Evolutionary conservation across 805 yeast genomes (phyloP), one percentile per base, ranked within the genome.

Genomic region (Saturnispora hagleri): DNA sequence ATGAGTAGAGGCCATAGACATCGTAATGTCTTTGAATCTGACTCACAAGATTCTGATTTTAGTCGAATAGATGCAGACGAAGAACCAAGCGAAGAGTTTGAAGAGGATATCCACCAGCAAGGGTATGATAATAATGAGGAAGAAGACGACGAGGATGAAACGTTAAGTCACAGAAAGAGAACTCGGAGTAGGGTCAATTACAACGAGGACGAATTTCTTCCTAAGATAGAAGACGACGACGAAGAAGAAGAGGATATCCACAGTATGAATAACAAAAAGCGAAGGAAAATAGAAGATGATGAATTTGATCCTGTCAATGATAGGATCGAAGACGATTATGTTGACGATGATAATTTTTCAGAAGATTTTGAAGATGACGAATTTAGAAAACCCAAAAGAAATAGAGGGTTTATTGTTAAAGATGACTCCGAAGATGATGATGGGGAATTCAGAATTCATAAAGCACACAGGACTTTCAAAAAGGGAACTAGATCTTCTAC

Each of bases 101-200:
- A 60, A 46, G 57, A 55, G 24, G 64, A 60, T 43, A 31, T 54
- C 20, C 56, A 51, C 26, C 50, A 42, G 18, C 44, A 52, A n/a
- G 40, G 28, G 12, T 28, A 47, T 17, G 7, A 15, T 13, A 35
- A 45, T 15, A 38, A 50, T 13, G 48, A 46, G 7, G 55, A 51
- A 12, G 57, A 52, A 6, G 56, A 54, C 8, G 64, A 59, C 4
- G 60, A 60, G 15, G 63, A 58, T 33, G 51, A 35, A 8, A 43
- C 50, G 41, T 64, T 57, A 56, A 55, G 60, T 13, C 62, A 60
- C 38, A 55, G 66, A 42, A 64, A 62, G 46, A 60, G 68, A 47
- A 46, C 71, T 62, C 58, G 64, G 28, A 58, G 58, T 36, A 46
- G 59, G 12, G 62, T 67, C 26, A 67, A 66, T 50, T 67, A 67